A percentile compares a stretch with the other conserved stretches of the same genome.
These are phyloP conservation scores for Lasiosphaeria hispida DNA, from an alignment of 495 filamentous ascomycete genomes.

Conservation along the genomic window DNA sequence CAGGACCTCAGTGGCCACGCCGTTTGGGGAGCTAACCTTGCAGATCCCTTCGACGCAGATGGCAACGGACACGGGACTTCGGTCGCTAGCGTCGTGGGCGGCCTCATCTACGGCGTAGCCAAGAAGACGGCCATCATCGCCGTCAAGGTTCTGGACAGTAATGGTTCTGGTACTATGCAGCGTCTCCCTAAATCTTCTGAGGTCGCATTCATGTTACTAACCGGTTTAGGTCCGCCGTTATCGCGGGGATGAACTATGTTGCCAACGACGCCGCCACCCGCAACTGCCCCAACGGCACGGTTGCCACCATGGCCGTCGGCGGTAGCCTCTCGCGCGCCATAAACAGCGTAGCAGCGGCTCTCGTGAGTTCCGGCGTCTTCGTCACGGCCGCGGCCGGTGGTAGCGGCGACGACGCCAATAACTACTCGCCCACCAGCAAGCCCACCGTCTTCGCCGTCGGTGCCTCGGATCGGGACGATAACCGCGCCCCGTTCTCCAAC, in stretches of 20 bases:
- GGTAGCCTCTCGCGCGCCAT: constrained; percentile 46
- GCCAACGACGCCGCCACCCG: constrained; percentile 36
- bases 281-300: constrained; percentile 35
- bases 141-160: constrained; percentile 59
- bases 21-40: constrained; percentile 31
- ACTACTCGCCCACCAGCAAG: constrained; percentile 51
- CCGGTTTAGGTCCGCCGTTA: constrained; percentile 42
- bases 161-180: constrained; percentile 35
- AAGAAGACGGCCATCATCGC: constrained; percentile 59
- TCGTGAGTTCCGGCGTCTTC: constrained; percentile 44
- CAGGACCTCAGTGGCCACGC: constrained; percentile 57
- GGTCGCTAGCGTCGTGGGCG: constrained; percentile 59
- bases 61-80: constrained; percentile 54
- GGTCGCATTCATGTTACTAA: constrained; percentile 17
- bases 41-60: constrained; percentile 28
- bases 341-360: constrained; percentile 44
- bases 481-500: constrained; percentile 55
- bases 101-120: constrained; percentile 57
- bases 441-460: constrained; percentile 56
- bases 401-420: constrained; percentile 33
- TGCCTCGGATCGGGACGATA: constrained; percentile 43
- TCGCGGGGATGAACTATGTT: constrained; percentile 55
- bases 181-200: too few relatives aligned
- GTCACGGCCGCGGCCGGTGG: constrained; percentile 52
- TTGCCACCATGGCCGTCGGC: constrained; percentile 50